phyloP scores from a whole-genome alignment of 2,329 filamentous ascomycete genomes.

The Fusarium nodosum region DNA sequence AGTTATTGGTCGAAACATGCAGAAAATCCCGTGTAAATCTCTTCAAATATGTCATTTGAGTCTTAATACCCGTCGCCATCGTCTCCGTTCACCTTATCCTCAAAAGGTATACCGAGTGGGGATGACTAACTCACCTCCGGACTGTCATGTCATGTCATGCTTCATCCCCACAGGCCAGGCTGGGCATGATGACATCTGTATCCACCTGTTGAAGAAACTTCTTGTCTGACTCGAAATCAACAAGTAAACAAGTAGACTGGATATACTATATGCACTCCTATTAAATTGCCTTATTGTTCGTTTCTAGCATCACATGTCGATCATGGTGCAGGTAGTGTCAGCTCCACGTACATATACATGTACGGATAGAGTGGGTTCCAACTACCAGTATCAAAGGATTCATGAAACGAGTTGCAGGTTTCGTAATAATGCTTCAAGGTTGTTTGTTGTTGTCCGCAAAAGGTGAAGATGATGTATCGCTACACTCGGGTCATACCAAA shows the following conservation, averaged over 20 bases:
- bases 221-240: constrained; percentile 10
- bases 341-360: not conserved
- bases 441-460: not conserved
- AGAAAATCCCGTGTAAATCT: constrained; percentile 3
- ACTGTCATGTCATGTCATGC: constrained; percentile 14
- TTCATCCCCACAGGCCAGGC: constrained; percentile 22
- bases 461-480: not conserved
- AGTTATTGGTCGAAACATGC: constrained; percentile 14
- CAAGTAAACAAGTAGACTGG: too few relatives aligned
- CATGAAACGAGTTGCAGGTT: not conserved
- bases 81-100: constrained; percentile 17
- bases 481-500: not conserved
- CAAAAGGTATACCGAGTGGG: constrained; percentile 22
- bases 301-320: not conserved
- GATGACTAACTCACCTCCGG: constrained; percentile 15
- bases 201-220: constrained; percentile 18
- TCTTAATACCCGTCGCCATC: not conserved
- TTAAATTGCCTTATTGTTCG: not conserved
- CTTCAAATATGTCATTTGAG: constrained; percentile 7
- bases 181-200: constrained; percentile 24
- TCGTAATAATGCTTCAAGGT: not conserved
- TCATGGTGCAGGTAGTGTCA: not conserved
- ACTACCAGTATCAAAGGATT: not conserved
- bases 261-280: constrained; percentile 2
- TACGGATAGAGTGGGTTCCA: not conserved